Evolutionary conservation across 2,329 filamentous ascomycete genomes (phyloP), one percentile per base, ranked within the genome.

Genomic region (Ceratocystis eucalypticola): DNA sequence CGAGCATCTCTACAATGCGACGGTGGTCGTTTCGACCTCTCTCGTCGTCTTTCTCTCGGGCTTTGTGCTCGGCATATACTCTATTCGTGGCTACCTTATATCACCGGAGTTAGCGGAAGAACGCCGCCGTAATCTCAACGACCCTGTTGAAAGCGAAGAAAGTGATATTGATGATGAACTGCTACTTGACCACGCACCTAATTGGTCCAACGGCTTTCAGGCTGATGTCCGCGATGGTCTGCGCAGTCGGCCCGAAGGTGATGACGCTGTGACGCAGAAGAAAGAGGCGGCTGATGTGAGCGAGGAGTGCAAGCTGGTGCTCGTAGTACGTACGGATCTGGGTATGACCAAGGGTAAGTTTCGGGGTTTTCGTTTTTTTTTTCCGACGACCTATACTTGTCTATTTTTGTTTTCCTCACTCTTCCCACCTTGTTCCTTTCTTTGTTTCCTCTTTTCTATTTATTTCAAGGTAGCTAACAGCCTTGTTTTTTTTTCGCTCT

Each of bases 271-370:
- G 55, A 37, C 25, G 28, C 25, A 59, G 55, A 59, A 37, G 55
- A 30, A 30, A 30, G 72, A 72, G 53, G 72, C 71, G 22, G 78
- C 75, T 48, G 80, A 78, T 28, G 61, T 66, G 48, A 61, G 62
- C n/a, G 92, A 96, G 76, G 92, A 96, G 75, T 96, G 93, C 79
- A 97, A 97, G 78, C 80, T 97, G 67, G 90, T 96, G 15, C 79
- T 99, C 44, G 90, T 96, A 3, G 93, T 97, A 66, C 80, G 94
- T 73, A 96, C 91, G 20, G 94, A 99, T 77, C 77, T 99, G 72
- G 93, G 93, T 72, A 99, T 99, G 94, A 94, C 89, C 8, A 97
- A 96, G 78, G 93, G 93, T 94, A 79, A 53, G 80, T 75, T 12
- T 61, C 37, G 55, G 20, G 62, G 41, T 61, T 64, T 63, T 63